Conservation (phyloP, 2,329 filamentous ascomycete genomes). For the Trichocomaceae sp. region DNA sequence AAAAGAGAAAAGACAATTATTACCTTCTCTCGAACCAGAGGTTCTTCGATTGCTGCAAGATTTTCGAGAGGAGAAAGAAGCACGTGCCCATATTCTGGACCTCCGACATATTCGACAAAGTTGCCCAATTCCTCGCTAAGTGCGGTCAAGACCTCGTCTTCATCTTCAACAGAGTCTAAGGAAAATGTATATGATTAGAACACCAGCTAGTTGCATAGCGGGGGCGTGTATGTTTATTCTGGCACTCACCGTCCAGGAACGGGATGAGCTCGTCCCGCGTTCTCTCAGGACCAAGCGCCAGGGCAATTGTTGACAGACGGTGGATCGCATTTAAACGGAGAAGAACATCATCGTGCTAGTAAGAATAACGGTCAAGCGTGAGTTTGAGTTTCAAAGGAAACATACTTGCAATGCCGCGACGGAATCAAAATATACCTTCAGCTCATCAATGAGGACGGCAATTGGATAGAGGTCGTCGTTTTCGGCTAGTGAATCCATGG, state of each 20-base stretch:
- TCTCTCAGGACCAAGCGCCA: conserved; percentile 89
- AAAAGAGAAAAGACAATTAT: conserved; percentile 16
- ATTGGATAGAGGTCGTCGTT: conserved; percentile 99
- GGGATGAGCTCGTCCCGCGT: conserved; percentile 98
- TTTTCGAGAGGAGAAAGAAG: conserved; percentile 96
- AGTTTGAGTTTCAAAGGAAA: not conserved
- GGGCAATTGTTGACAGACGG: conserved; percentile 93
- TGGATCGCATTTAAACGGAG: conserved; percentile 97
- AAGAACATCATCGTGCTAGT: conserved; percentile 93
- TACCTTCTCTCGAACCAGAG: conserved; percentile 96
- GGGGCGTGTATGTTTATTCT: conserved; percentile 1
- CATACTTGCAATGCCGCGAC: not conserved
- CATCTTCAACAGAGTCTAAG: conserved; percentile 94
- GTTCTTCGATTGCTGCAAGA: conserved; percentile 95
- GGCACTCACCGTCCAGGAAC: conserved; percentile 84
- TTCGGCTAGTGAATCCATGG: conserved; percentile 85
- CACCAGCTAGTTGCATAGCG: not conserved
- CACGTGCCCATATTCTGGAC: conserved; percentile 88
- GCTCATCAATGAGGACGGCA: conserved; percentile 97
- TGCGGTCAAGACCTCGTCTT: conserved; percentile 95
- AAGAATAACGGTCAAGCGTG: not conserved
- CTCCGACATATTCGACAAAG: conserved; percentile 97
- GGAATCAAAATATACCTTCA: conserved; percentile 66
- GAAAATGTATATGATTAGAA: conserved; percentile 10
- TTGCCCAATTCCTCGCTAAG: conserved; percentile 92